Evolutionary conservation across 306 rosid species (phyloP), one percentile per base, ranked within the genome.

Genomic region (Sesbania bispinosa): DNA sequence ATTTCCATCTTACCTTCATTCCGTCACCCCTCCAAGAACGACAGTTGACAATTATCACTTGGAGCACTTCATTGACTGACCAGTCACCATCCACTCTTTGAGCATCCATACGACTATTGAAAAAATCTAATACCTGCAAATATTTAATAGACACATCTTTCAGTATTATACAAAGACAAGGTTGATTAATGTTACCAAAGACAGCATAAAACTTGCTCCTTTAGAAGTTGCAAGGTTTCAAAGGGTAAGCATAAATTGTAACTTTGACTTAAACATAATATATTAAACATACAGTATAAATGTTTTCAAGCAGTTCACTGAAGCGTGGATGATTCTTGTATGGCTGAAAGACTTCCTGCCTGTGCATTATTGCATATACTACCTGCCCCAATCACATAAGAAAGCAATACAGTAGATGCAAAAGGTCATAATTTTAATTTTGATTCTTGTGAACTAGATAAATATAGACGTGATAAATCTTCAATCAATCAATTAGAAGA

Each of bases 11-110:
- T 78, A 95, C 99, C 99, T 95, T 95, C 93, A 95, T 84, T 59
- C 99, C 99, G 61, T 95, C 99, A 38, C 97, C 96, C 27, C 96
- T 88, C 99, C 99, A 95, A 68, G 97, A 91, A 67, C 99, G 87
- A 76, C 96, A 91, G 52, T 89, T 89, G 67, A 82, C 85, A 63
- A 92, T 88, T 62, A 95, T 91, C 69, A 95, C 93, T 81, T 89
- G 96, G 54, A 91, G 93, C 41, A 95, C 99, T 84, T 86, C 96
- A 73, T 81, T 83, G 10, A 91, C 99, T 8, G 99, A 95, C 95
- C 96, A 95, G 80, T 89, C 96, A 77, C 92, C 97, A 57, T 81
- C 90, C 81, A 19, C 80, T 62, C 80, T 81, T 66, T 88, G 96
- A 71, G 97, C 96, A 85, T 95, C 99, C 92, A 95, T 85, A 67